Evolutionary conservation across 73 alveolate genomes (phyloP), one percentile per base, ranked within the genome.

Genomic region (Diophrys appendiculata): DNA sequence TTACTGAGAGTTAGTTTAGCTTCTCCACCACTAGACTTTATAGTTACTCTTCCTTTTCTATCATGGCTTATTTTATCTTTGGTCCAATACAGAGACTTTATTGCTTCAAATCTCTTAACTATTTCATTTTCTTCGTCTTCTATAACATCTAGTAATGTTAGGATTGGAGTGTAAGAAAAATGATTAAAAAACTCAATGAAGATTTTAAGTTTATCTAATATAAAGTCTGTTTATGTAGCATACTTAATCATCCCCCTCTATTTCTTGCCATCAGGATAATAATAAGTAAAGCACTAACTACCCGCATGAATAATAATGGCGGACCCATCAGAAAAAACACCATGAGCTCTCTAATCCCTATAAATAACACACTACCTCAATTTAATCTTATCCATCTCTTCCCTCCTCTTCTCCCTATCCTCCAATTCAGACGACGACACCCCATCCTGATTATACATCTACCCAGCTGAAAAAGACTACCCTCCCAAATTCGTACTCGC

Each of bases 371-470:
- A n/a, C 54, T 80, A 8, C 60, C 74, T 75, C 74, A 29, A 34
- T 74, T 74, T 52, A 71, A 32, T 24, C 80, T 18, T 64, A 71
- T 80, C 78, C 24, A 1, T 22, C 30, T n/a, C 28, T 31, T 31
- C 34, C 35, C 33, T 70, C 78, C 25, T 13, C 32, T 2, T 83
- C 18, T 14, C 81, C 55, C 71, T 52, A 56, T 81, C 29, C 76
- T 84, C n/a, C n/a, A n/a, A n/a, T n/a, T n/a, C n/a, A n/a, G n/a
- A n/a, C n/a, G n/a, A n/a, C n/a, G n/a, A n/a, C n/a, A n/a, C n/a
- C n/a, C n/a, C n/a, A n/a, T n/a, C n/a, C n/a, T n/a, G n/a, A n/a
- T n/a, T n/a, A n/a, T n/a, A n/a, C n/a, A n/a, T n/a, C n/a, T n/a
- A n/a, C n/a, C n/a, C n/a, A n/a, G n/a, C n/a, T n/a, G n/a, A n/a